phyloP scores from a whole-genome alignment of 306 rosid genomes.

The Carpinus viminea region DNA sequence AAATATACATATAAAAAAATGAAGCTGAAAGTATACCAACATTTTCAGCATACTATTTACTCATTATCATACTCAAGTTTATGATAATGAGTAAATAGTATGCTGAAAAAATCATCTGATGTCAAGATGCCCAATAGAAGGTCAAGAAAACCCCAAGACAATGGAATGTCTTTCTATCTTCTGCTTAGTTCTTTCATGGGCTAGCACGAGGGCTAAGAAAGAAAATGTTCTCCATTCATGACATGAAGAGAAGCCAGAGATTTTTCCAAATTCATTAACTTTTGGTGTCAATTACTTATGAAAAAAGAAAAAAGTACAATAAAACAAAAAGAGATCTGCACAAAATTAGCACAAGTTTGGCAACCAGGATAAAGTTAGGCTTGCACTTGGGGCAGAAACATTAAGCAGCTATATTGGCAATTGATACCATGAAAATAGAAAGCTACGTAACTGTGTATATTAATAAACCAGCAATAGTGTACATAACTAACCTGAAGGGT shows the following conservation, averaged over 20 bases:
- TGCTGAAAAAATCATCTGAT: neutral
- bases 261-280: neutral
- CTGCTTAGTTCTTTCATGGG: neutral
- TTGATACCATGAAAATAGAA: neutral
- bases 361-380: neutral
- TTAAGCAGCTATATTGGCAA: neutral
- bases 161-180: neutral
- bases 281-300: neutral
- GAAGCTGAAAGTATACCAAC: neutral
- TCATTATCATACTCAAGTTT: neutral
- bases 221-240: neutral
- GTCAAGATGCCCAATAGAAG: neutral
- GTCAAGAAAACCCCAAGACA: neutral
- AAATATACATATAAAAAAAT: neutral
- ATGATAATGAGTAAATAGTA: neutral
- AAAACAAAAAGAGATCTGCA: neutral
- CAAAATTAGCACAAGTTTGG: neutral
- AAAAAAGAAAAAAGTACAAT: too few relatives aligned
- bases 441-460: neutral
- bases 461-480: neutral
- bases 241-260: neutral
- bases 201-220: neutral
- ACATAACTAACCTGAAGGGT: conserved; percentile 68
- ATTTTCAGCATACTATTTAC: too few relatives aligned
- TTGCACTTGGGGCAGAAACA: neutral